Evolutionary conservation across 106 monocot genomes (phyloP), one percentile per base, ranked within the genome.

Genomic region (Triglochin maritima): DNA sequence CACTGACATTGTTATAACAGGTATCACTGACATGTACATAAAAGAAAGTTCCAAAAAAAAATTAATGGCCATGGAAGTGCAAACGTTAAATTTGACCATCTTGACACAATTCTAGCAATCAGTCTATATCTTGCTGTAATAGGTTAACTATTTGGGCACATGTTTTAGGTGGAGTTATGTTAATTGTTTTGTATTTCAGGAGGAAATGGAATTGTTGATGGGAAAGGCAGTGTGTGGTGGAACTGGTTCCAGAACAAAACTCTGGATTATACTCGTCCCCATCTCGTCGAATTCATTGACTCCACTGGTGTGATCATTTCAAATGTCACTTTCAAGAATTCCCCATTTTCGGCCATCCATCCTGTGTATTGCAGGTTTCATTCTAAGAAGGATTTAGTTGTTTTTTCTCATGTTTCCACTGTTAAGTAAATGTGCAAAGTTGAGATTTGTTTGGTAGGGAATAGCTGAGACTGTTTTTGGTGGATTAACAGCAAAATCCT

Each of bases 311-410:
- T 96, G 45, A 82, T 91, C 13, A 88, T 96, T 61, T 91, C 88
- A 49, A 84, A 91, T 79, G 48, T 96, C 41, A 96, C 96, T 49
- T 91, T 96, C 78, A 69, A 6, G 44, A 78, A 96, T 77, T 91
- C 96, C 43, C 96, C 96, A 14, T 91, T 86, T 65, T 87, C 87
- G 95, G 74, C 83, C 52, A 85, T 96, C 65, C 95, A 96, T 65
- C 95, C 95, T n/a, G 90, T 91, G 12, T 90, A 96, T 66, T 88
- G 90, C 85, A 96, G 90, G 96, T 96, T 78, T 49, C 9, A 14
- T 50, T 50, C 66, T 41, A 29, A 67, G 4, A 67, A 58, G 9
- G 10, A 50, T 71, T 60, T 50, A 49, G 11, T 61, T 43, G 47
- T 4, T n/a, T 58, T 29, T 14, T n/a, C 14, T 56, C 10, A 57